A percentile compares a stretch with the other conserved stretches of the same genome.
Evolutionary conservation across 148 eudicot genomes (phyloP).

Genomic region (Rhododendron vialii): DNA sequence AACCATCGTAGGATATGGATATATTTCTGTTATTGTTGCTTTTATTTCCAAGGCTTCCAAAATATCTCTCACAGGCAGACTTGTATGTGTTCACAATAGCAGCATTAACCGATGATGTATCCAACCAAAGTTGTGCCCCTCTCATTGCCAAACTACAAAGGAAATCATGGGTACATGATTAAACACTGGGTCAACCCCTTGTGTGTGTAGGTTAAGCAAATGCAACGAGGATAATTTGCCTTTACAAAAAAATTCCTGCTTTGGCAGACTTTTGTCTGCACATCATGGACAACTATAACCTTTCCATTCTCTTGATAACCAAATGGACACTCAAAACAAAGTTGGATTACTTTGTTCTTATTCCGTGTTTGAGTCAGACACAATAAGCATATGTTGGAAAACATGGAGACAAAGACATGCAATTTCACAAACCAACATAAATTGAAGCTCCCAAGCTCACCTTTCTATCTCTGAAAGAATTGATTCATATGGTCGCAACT

Average conservation of each 20-base stretch:
- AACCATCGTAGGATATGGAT: slow-evolving; percentile 19
- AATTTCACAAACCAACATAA: neutral
- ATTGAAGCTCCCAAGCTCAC: slow-evolving; percentile 30
- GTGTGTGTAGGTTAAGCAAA: neutral
- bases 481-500: slow-evolving; percentile 77
- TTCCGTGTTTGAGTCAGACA: neutral
- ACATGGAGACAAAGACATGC: neutral
- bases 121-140: slow-evolving; percentile 72
- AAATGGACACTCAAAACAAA: neutral
- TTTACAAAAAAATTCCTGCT: neutral
- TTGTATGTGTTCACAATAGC: slow-evolving; percentile 71
- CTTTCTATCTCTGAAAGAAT: slow-evolving; percentile 72
- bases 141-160: slow-evolving; percentile 66
- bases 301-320: neutral
- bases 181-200: neutral
- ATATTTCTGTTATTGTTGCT: slow-evolving; percentile 28
- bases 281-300: neutral
- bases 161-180: slow-evolving; percentile 4
- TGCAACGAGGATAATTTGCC: neutral
- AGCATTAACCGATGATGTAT: slow-evolving; percentile 78
- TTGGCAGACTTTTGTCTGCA: neutral
- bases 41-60: slow-evolving; percentile 26
- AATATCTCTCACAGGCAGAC: slow-evolving; percentile 44
- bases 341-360: neutral
- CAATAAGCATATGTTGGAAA: neutral